Percentiles rank a stretch among this genome's conserved stretches.
phyloP scores from a whole-genome alignment of 768 basidiomycete species.

The Rhizopogon rudus region DNA sequence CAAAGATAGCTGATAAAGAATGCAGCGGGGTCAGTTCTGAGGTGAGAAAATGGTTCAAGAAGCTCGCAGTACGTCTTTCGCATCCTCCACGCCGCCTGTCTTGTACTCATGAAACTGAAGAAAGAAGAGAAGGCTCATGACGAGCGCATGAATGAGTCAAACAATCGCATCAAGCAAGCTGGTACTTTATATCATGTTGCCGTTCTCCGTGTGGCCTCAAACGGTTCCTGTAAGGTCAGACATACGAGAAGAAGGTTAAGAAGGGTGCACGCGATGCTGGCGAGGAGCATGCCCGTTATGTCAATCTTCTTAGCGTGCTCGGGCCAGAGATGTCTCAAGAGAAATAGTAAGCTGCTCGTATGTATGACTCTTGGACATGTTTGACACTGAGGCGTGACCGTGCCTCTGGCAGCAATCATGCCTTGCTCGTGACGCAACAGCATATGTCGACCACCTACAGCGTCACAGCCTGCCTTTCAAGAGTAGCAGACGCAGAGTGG shows the following conservation, averaged over 20 bases:
- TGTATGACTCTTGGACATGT: background rate
- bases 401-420: slow-evolving; percentile 50
- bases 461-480: slow-evolving; percentile 60
- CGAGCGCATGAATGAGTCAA: slow-evolving; percentile 59
- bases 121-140: slow-evolving; percentile 81
- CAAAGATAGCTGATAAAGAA: slow-evolving; percentile 71
- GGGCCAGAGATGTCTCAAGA: slow-evolving; percentile 79
- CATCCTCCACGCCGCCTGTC: slow-evolving; percentile 4
- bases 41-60: slow-evolving; percentile 86
- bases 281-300: slow-evolving; percentile 76
- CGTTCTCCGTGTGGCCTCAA: background rate
- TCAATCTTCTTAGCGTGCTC: slow-evolving; percentile 63
- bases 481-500: slow-evolving; percentile 82
- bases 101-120: slow-evolving; percentile 29
- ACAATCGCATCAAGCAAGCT: slow-evolving; percentile 74
- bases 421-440: slow-evolving; percentile 54
- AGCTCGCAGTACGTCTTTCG: slow-evolving; percentile 52
- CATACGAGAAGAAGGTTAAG: slow-evolving; percentile 78
- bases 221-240: slow-evolving; percentile 41
- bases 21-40: slow-evolving; percentile 59
- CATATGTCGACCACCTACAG: slow-evolving; percentile 54
- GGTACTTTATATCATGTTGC: slow-evolving; percentile 29
- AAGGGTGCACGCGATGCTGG: slow-evolving; percentile 59
- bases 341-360: slow-evolving; percentile 54
- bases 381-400: background rate